Percentiles rank a stretch among this genome's conserved stretches.
These are phyloP conservation scores for Acorus calamus DNA, from an alignment of 106 monocot genomes.

Conservation along the genomic window DNA sequence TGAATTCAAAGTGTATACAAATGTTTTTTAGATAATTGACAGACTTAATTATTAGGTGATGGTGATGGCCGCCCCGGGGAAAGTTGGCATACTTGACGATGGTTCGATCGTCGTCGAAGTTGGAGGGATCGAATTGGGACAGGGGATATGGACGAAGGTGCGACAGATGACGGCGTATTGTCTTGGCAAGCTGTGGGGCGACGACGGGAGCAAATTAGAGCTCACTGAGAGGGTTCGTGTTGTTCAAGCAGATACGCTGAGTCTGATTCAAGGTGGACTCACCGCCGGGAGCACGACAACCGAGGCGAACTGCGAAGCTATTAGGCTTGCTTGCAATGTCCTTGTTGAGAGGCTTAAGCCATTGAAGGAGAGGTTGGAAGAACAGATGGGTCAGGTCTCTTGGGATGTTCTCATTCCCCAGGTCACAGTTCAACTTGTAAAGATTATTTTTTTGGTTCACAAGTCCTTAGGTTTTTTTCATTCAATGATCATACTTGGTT, in stretches of 20 bases:
- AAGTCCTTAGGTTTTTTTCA: too few relatives aligned
- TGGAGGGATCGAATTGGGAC: slow-evolving; percentile 79
- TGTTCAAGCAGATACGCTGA: slow-evolving; percentile 74
- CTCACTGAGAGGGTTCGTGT: slow-evolving; percentile 51
- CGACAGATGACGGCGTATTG: slow-evolving; percentile 70
- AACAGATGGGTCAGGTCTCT: slow-evolving; percentile 20
- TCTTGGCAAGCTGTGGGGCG: slow-evolving; percentile 44
- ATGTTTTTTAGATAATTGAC: too few relatives aligned
- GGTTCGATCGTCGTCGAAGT: slow-evolving; percentile 77
- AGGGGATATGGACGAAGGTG: slow-evolving; percentile 91
- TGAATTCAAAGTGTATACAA: too few relatives aligned
- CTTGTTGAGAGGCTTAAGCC: slow-evolving; percentile 46
- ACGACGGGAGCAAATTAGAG: slow-evolving; percentile 11
- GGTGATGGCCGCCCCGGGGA: slow-evolving; percentile 44
- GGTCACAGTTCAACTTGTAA: slow-evolving; percentile 16
- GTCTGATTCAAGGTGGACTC: slow-evolving; percentile 65
- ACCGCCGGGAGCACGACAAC: slow-evolving; percentile 79
- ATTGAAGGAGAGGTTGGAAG: slow-evolving; percentile 38
- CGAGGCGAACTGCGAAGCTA: slow-evolving; percentile 74
- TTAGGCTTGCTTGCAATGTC: slow-evolving; percentile 43
- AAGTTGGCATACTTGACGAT: slow-evolving; percentile 64
- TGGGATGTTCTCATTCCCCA: slow-evolving; percentile 52
- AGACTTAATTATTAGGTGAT: not conserved
- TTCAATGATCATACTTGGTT: too few relatives aligned
- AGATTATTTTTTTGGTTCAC: too few relatives aligned